Base-by-base conservation (phyloP, 805 yeast species). In the Saturnispora kantuleensis region DNA sequence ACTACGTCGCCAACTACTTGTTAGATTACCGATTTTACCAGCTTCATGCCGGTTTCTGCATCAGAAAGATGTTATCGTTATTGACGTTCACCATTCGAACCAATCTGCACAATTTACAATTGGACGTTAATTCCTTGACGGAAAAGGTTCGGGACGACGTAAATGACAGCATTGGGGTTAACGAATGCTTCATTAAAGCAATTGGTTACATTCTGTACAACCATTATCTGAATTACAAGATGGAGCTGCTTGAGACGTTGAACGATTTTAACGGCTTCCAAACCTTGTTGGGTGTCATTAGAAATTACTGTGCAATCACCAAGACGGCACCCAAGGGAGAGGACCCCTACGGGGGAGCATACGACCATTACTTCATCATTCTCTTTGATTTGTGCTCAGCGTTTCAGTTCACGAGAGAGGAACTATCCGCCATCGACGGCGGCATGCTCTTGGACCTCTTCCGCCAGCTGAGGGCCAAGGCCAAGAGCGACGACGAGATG, bases 341-440 rank as follows among this genome's bases (percentile, higher is more conserved):
- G 5, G 61, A 59, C 38, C 56, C 57, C n/a, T 56, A 47, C 34
- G 45, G 48, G 3, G 12, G 31, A 2, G 54, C 48, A 13, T 64
- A 62, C 42, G 45, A 51, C 1, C 55, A 55, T 38, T 62, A 72
- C 46, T 56, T 79, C 55, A 79, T 74, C 51, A 58, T 81, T 16
- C 52, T 77, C 42, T 79, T 68, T 56, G 81, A 77, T 52, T 58
- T 77, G 49, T 72, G 82, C 57, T 69, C 73, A 49, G 69, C 67
- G 30, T 67, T 70, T 47, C 70, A 75, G 48, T 58, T 79, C 33
- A 31, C 31, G 10, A n/a, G 31, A 3, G 60, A 62, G 1, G 76
- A 77, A 44, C 53, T 79, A 29, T 53, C 55, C 8, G 46, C 58
- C 12, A 58, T 81, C 35, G 70, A 70, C 39, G 59, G 58, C 26